These are phyloP conservation scores for Linum usitatissimum DNA, from an alignment of 345 rosid genomes.

Conservation along the genomic window DNA sequence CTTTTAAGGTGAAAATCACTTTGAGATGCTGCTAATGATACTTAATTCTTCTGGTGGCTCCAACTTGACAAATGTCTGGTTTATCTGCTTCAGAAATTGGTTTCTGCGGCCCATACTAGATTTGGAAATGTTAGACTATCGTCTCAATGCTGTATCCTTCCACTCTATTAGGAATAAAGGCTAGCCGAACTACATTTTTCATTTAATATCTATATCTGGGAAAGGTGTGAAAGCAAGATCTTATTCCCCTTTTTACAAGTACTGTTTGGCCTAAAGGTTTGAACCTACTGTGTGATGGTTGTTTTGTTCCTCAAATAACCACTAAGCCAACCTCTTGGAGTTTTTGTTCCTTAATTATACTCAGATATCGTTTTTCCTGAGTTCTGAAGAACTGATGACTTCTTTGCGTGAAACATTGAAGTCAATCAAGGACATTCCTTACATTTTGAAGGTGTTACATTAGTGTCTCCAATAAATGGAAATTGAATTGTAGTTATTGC, in stretches of 20 bases:
- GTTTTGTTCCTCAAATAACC: too few species aligned
- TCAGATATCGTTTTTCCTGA: slow-evolving; percentile 77
- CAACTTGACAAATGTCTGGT: slow-evolving; percentile 12
- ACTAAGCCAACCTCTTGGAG: too few species aligned
- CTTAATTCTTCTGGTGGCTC: neutral
- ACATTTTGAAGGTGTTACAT: slow-evolving; percentile 54
- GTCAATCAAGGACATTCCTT: slow-evolving; percentile 74
- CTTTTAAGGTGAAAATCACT: slow-evolving; percentile 54
- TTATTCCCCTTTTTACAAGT: too few species aligned
- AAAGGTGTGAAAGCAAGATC: neutral
- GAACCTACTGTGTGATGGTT: neutral
- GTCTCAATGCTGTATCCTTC: slow-evolving; percentile 91
- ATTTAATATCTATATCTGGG: neutral
- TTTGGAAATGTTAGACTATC: slow-evolving; percentile 54
- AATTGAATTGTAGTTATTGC: neutral
- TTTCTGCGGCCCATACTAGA: slow-evolving; percentile 89
- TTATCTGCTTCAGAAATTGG: slow-evolving; percentile 62
- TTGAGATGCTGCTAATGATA: slow-evolving; percentile 12
- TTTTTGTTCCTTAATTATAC: slow-evolving; percentile 37
- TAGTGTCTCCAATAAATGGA: neutral
- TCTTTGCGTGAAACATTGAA: slow-evolving; percentile 77
- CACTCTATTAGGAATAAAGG: slow-evolving; percentile 10
- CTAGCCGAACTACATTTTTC: slow-evolving; percentile 2
- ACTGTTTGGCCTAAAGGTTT: too few species aligned
- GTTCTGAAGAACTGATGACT: slow-evolving; percentile 69